Evolutionary conservation across 306 rosid genomes (phyloP), one percentile per base, ranked within the genome.

Genomic region (Astragalus membranaceus): DNA sequence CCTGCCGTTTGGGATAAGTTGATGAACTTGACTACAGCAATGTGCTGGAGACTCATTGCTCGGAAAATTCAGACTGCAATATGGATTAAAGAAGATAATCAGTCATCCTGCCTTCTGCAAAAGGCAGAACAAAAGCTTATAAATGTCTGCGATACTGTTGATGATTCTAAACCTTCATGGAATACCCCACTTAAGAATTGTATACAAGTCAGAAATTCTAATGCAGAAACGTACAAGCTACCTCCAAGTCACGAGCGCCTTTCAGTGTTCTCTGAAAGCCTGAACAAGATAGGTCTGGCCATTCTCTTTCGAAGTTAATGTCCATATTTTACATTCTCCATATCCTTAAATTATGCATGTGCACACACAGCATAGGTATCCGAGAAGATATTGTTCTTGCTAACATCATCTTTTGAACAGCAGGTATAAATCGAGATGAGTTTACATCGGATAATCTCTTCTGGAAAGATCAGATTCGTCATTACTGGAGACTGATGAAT

Each of bases 1-100:
- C 95, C 96, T 75, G 70, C 49, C 68, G 84, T 87, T 81, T 94
- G 99, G 99, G 86, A 94, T 68, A 88, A 84, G 52, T 62, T 94
- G 83, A 75, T 83, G 74, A 94, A 86, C 77, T 75, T 94, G 70
- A 88, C 97, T 51, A 83, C 96, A 4, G 88, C 97, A 64, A 88
- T 94, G 96, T 90, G 97, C 82, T 94, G 96, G 99, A 91, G 86
- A 86, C 96, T 94, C 69, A 80, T 94, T 74, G 87, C 92, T 80
- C 81, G 81, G 29, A 76, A 80, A 86, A 87, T 91, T 81, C 99
- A 94, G 85, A 90, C 99, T 5, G 97, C 96, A 64, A 87, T 94
- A 79, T 94, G 99, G 99, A 80, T 85, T 76, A 94, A 94, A 87
- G 85, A 81, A 70, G 78, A 85, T 53, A 78, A 80, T 64, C 81